Evolutionary conservation across 2,329 filamentous ascomycete genomes (phyloP).

Genomic region (Penicillium fuscoglaucum): DNA sequence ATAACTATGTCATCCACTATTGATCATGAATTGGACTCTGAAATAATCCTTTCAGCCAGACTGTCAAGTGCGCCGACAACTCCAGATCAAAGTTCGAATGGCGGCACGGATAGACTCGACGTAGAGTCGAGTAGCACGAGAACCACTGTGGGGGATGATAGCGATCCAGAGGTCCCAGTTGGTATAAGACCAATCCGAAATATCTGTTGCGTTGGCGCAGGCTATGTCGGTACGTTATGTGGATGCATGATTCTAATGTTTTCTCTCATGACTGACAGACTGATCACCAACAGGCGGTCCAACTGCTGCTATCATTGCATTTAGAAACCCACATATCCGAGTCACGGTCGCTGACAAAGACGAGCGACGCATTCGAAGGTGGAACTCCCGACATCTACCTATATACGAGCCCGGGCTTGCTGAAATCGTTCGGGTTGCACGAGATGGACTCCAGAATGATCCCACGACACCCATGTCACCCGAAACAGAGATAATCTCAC

Average conservation of each 20-base stretch:
- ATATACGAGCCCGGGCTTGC: slow-evolving; percentile 31
- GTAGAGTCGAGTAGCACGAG: background rate
- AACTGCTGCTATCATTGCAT: slow-evolving; percentile 28
- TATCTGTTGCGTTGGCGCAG: slow-evolving; percentile 29
- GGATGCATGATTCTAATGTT: background rate
- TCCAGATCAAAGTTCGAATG: slow-evolving; percentile 8
- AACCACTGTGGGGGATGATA: background rate
- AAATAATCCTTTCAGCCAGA: background rate
- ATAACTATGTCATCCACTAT: slow-evolving; percentile 1
- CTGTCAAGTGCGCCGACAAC: slow-evolving; percentile 10
- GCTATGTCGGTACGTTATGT: slow-evolving; percentile 22
- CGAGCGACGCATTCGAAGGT: slow-evolving; percentile 23
- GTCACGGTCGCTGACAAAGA: slow-evolving; percentile 31
- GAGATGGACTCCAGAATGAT: slow-evolving; percentile 2
- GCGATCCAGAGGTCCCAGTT: background rate
- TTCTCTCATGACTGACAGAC: background rate
- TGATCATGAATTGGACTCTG: background rate
- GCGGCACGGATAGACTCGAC: slow-evolving; percentile 4
- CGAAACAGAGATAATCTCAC: background rate
- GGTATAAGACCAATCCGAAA: slow-evolving; percentile 14
- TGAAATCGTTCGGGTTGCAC: slow-evolving; percentile 17
- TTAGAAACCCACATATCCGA: slow-evolving; percentile 28
- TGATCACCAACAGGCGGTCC: slow-evolving; percentile 18
- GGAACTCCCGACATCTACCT: slow-evolving; percentile 30
- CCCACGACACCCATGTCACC: background rate